Evolutionary conservation across 2,329 filamentous ascomycete species (phyloP), one percentile per base, ranked within the genome.

Genomic region (Colletotrichum spaethianum): DNA sequence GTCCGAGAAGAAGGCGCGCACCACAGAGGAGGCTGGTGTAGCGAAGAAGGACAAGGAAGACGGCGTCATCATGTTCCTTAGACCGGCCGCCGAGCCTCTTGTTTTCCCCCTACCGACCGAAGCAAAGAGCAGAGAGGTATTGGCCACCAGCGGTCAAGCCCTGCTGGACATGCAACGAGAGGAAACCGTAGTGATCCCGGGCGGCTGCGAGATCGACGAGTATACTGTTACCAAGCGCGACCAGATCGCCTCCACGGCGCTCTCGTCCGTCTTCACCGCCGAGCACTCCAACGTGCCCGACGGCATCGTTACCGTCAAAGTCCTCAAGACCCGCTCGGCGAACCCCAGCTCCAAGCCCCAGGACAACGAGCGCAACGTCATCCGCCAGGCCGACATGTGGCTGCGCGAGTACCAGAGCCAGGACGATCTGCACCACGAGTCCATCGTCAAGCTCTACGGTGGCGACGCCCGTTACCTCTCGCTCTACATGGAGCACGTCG

Each of bases 401-500:
- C 79, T 89, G 73, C 87, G 88, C 73, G 89, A 91, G 76, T 87
- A 87, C 74, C 84, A 86, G 75, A 87, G 84, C 75, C 89, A 90
- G 74, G 86, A 88, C 74, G 84, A 86, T 72, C 79, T 90, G 60
- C 81, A 86, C 71, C 88, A 91, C 78, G 82, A 87, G 72, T 89
- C 87, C 63, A 91, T 91, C 72, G 88, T 90, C 68, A 85, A 85
- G 28, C 83, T 90, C 63, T 89, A 90, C 70, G 88, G 88, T 11
- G 88, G 89, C 46, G 89, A 91, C 74, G 89, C 89, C 8, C 86
- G 89, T 42, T 90, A 88, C 76, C 79, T 91, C 46, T 89, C 88
- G 3, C 78, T 91, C 12, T 91, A 90, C 76, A 90, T 91, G 89
- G 89, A 91, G 77, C 87, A 90, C 71, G 84, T 91, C 5, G 87